Evolutionary conservation across 2,329 filamentous ascomycete species (phyloP).

Genomic region (Lanzia echinophila): DNA sequence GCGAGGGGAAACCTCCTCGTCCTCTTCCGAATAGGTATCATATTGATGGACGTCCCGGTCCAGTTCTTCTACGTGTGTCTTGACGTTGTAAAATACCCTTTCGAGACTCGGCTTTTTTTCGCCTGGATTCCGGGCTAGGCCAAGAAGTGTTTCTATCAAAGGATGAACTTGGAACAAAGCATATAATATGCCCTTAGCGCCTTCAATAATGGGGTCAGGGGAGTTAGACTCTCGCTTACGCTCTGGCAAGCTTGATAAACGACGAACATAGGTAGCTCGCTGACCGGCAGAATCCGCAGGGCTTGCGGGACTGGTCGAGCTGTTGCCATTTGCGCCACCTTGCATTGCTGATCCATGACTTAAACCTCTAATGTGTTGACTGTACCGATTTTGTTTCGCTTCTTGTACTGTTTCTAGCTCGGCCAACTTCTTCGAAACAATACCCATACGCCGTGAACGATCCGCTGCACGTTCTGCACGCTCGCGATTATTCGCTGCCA

Average conservation of each 20-base stretch:
- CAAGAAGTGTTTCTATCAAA: constrained; percentile 59
- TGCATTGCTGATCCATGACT: constrained; percentile 66
- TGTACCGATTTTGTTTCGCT: constrained; percentile 54
- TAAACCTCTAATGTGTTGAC: constrained; percentile 54
- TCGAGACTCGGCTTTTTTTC: constrained; percentile 58
- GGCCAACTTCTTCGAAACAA: constrained; percentile 52
- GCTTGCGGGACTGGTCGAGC: constrained; percentile 46
- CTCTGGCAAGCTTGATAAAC: constrained; percentile 56
- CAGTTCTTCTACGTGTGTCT: constrained; percentile 58
- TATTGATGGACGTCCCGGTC: constrained; percentile 60
- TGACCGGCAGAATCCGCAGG: constrained; percentile 51
- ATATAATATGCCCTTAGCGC: constrained; percentile 60
- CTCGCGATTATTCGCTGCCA: constrained; percentile 39
- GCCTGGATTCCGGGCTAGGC: constrained; percentile 53
- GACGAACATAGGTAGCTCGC: constrained; percentile 54
- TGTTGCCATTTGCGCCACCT: constrained; percentile 27
- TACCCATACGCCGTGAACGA: constrained; percentile 56
- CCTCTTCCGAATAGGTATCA: constrained; percentile 44
- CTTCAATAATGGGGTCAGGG: constrained; percentile 55
- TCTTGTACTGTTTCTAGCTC: constrained; percentile 59
- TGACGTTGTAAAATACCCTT: constrained; percentile 62
- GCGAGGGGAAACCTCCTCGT: constrained; percentile 41
- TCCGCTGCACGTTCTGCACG: constrained; percentile 35
- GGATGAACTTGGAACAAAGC: constrained; percentile 63
- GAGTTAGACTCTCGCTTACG: constrained; percentile 55